Conservation (phyloP, 225 moss, liverwort and hornwort species). For the Sphagnum contortum region DNA sequence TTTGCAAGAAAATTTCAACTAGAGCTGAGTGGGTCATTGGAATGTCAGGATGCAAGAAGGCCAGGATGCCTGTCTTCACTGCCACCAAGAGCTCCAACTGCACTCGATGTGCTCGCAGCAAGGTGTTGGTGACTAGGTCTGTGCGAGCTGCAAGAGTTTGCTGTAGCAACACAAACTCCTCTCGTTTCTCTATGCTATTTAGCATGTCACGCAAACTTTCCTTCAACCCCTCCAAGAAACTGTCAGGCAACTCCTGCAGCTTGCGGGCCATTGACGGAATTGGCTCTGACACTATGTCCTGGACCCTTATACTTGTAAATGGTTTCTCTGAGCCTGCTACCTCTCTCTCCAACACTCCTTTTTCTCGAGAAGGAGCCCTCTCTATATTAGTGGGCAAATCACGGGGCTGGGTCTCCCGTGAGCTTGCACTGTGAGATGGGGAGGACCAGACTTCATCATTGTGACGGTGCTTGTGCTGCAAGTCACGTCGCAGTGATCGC, state of each 20-base stretch:
- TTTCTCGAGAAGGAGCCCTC: constrained; percentile 35
- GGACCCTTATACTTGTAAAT: constrained; percentile 56
- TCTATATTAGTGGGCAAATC: constrained; percentile 29
- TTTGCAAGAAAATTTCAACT: constrained; percentile 78
- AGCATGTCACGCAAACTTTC: constrained; percentile 78
- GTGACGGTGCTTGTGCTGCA: constrained; percentile 44
- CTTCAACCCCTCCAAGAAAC: constrained; percentile 63
- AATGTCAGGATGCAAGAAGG: constrained; percentile 74
- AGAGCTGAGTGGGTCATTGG: constrained; percentile 67
- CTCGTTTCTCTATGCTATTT: constrained; percentile 74
- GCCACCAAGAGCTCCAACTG: constrained; percentile 93
- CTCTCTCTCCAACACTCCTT: constrained; percentile 34
- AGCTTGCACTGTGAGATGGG: constrained; percentile 63
- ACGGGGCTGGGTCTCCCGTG: constrained; percentile 61
- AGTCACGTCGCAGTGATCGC: constrained; percentile 48
- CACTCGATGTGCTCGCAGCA: constrained; percentile 69
- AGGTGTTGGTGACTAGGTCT: constrained; percentile 60
- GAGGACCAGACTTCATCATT: constrained; percentile 79
- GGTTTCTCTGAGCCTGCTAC: constrained; percentile 47
- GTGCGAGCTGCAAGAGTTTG: constrained; percentile 65
- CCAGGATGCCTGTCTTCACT: constrained; percentile 84
- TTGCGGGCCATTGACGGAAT: constrained; percentile 72
- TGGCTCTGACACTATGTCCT: constrained; percentile 78
- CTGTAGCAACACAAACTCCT: constrained; percentile 83
- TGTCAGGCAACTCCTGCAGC: constrained; percentile 72